Base-by-base conservation (phyloP, 495 filamentous ascomycete genomes). In the Aspergillus carlsbadensis region DNA sequence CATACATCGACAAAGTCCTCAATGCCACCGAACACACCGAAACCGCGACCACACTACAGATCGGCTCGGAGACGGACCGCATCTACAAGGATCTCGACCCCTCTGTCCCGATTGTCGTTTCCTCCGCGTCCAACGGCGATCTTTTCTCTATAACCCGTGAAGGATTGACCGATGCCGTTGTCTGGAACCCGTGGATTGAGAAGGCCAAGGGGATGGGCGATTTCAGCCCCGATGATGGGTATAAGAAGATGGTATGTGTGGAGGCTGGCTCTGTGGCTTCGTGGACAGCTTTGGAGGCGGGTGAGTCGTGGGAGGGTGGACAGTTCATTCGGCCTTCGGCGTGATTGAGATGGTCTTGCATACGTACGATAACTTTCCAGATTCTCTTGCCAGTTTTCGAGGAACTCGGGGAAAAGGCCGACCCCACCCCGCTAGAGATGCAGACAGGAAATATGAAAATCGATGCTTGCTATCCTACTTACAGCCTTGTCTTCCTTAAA, bases 161-260 rank as follows among this genome's bases (percentile, higher is more conserved):
- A 70, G 91, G 87, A 63, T 75, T 99, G 52, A 74, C 75, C 51
- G 90, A 98, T 50, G 87, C 92, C 31, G 92, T 96, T 2, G 90
- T 99, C 2, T 99, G 95, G 95, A 99, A 99, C 70, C 95, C 95
- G 4, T 97, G 94, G 92, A 78, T 79, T 29, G 89, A 90, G 51
- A 93, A 92, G 71, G 87, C 89, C 7, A 80, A 80, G 60, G 81
- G 79, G 0, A 92, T 98, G 79, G 85, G 76, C 33, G 94, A 99
- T 64, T 96, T 99, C 71, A 84, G 80, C 43, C 93, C 93, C 4
- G 86, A 91, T 63, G 89, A 91, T 54, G 94, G 90, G 20, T 97
- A 86, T 71, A 87, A 88, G 75, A 81, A 90, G 18, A 96, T 98
- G 90, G 74, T 98, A 46, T 97, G 93, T 70, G 84, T 98, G 43